Conservation (phyloP, 192 early-diverging fungal genomes). For the Mortierella hygrophila region DNA sequence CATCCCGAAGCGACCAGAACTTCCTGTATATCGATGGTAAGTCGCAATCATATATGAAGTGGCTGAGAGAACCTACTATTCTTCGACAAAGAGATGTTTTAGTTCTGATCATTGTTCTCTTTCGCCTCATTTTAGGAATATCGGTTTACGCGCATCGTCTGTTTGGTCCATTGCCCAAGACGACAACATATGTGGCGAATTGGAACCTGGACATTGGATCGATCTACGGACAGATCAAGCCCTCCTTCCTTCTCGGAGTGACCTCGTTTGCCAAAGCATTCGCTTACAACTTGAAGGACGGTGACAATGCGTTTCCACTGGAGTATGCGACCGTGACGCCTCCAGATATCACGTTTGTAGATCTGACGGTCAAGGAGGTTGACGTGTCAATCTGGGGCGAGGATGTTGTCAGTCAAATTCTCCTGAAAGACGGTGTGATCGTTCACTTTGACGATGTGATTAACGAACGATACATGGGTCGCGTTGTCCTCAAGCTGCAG, state of each 20-base stretch:
- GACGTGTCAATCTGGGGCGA: conserved; percentile 73
- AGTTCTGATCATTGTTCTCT: neutral
- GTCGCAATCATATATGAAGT: neutral
- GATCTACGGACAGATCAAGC: conserved; percentile 76
- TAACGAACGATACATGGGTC: conserved; percentile 66
- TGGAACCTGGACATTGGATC: conserved; percentile 73
- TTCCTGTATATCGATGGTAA: conserved; percentile 69
- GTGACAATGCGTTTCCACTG: conserved; percentile 73
- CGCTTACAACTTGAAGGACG: conserved; percentile 73
- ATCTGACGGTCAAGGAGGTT: conserved; percentile 65
- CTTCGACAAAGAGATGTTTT: neutral
- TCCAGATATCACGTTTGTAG: conserved; percentile 75
- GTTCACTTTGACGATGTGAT: conserved; percentile 76
- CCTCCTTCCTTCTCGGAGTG: conserved; percentile 68
- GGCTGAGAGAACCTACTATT: too few species aligned
- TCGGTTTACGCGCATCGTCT: conserved; percentile 73
- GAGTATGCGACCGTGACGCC: conserved; percentile 54
- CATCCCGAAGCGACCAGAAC: conserved; percentile 55
- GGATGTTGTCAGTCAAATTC: conserved; percentile 58
- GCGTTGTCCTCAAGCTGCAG: conserved; percentile 70
- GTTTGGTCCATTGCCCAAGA: conserved; percentile 77
- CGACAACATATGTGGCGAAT: conserved; percentile 74
- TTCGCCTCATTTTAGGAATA: conserved; percentile 47
- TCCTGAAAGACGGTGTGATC: conserved; percentile 69
- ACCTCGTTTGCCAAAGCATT: conserved; percentile 68